A percentile compares a stretch with the other conserved stretches of the same genome.
These are phyloP conservation scores for Staphylotrichum longicolle DNA, from an alignment of 495 filamentous ascomycete genomes.

Conservation along the genomic window DNA sequence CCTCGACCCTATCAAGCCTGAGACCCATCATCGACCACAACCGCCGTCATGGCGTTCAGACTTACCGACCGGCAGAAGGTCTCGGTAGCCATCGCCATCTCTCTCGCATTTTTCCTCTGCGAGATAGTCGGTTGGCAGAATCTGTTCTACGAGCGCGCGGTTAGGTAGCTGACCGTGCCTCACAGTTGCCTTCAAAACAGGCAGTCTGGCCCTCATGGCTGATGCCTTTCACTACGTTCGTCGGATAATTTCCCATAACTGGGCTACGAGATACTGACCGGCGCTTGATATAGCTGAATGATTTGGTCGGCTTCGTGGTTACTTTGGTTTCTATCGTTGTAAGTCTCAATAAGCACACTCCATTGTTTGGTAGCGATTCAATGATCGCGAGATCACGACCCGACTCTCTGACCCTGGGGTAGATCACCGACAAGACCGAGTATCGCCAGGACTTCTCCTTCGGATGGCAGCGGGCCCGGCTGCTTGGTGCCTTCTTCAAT, in stretches of 20 bases:
- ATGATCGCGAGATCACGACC: background rate
- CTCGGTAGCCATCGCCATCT: constrained; percentile 70
- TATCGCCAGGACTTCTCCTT: constrained; percentile 44
- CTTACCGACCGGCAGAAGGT: constrained; percentile 15
- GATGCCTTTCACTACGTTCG: constrained; percentile 95
- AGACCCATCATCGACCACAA: background rate
- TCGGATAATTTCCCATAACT: background rate
- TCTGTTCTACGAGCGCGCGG: background rate
- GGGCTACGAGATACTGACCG: constrained; percentile 13
- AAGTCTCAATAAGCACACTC: constrained; percentile 10
- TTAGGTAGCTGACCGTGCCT: background rate
- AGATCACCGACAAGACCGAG: constrained; percentile 45
- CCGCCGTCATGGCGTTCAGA: constrained; percentile 9
- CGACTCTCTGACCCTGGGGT: background rate
- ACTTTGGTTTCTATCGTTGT: constrained; percentile 82
- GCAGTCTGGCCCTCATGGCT: constrained; percentile 86
- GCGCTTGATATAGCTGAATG: constrained; percentile 63
- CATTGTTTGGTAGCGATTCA: background rate
- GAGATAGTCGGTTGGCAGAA: constrained; percentile 61
- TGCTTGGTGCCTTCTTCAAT: constrained; percentile 91
- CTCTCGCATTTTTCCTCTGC: constrained; percentile 76
- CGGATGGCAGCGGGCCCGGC: constrained; percentile 89
- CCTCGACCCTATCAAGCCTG: background rate
- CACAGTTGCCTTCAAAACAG: constrained; percentile 72
- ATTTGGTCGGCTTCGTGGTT: constrained; percentile 81